Percentiles rank a stretch among this genome's conserved stretches.
Evolutionary conservation across 441 rosid species (phyloP).

Genomic region (Melastoma candidum): DNA sequence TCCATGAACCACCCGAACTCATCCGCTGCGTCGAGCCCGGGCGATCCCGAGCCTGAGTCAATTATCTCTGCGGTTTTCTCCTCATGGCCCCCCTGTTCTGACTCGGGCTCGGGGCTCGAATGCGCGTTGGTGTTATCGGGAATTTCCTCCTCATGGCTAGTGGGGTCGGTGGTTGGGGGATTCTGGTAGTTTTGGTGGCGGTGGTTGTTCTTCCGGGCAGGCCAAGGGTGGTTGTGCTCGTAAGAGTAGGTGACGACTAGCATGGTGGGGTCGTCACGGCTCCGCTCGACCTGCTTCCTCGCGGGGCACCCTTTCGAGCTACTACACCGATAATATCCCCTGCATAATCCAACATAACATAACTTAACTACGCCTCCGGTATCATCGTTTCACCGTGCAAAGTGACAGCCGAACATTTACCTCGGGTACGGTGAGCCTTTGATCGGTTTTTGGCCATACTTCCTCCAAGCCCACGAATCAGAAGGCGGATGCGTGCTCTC

Average conservation of each 20-base stretch:
- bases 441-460: slow-evolving; percentile 97
- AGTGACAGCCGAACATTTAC: slow-evolving; percentile 17
- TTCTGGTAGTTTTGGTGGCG: slow-evolving; percentile 26
- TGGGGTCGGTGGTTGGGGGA: slow-evolving; percentile 8
- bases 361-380: neutral
- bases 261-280: slow-evolving; percentile 71
- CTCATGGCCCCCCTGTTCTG: slow-evolving; percentile 13
- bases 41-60: slow-evolving; percentile 16
- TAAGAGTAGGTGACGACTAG: slow-evolving; percentile 75
- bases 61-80: slow-evolving; percentile 44
- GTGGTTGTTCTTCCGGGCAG: slow-evolving; percentile 40
- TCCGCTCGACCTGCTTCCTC: slow-evolving; percentile 85
- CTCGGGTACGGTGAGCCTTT: slow-evolving; percentile 97
- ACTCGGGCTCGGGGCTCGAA: slow-evolving; percentile 18
- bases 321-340: slow-evolving; percentile 91
- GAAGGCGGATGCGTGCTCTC: slow-evolving; percentile 66
- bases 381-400: neutral
- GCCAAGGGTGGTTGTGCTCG: slow-evolving; percentile 87
- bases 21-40: slow-evolving; percentile 27
- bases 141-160: neutral
- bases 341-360: slow-evolving; percentile 15
- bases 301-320: slow-evolving; percentile 97
- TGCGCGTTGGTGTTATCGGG: slow-evolving; percentile 3
- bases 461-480: slow-evolving; percentile 99
- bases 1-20: slow-evolving; percentile 80